These are phyloP conservation scores for Rhizopus arrhizus DNA, from an alignment of 371 early-diverging fungal genomes.

Conservation along the genomic window DNA sequence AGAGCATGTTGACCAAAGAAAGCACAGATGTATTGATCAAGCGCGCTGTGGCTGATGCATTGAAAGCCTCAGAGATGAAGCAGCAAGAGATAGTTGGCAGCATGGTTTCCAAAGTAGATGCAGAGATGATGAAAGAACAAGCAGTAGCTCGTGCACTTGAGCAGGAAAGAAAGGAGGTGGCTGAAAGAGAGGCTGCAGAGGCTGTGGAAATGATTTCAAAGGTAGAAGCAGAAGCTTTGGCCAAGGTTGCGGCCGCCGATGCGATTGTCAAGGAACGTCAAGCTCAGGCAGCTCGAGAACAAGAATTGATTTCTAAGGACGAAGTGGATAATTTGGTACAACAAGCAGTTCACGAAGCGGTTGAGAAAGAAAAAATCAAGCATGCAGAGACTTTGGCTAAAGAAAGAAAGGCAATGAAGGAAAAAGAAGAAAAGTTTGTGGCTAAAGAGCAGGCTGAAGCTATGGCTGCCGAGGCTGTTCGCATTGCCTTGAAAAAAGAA, in stretches of 20 bases:
- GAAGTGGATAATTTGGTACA: slow-evolving; percentile 18
- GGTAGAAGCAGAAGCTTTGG: slow-evolving; percentile 27
- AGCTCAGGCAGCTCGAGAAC: slow-evolving; percentile 29
- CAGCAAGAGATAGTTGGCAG: slow-evolving; percentile 16
- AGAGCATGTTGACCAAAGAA: slow-evolving; percentile 22
- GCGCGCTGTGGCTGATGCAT: slow-evolving; percentile 20
- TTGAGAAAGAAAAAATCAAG: slow-evolving; percentile 22
- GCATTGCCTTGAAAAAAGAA: slow-evolving; percentile 16
- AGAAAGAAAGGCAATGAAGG: slow-evolving; percentile 26
- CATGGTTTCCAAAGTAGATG: slow-evolving; percentile 24
- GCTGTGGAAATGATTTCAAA: slow-evolving; percentile 29
- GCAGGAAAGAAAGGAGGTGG: slow-evolving; percentile 21
- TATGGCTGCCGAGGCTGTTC: slow-evolving; percentile 16
- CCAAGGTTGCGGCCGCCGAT: slow-evolving; percentile 32
- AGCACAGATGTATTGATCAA: slow-evolving; percentile 22
- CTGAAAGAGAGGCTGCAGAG: slow-evolving; percentile 22
- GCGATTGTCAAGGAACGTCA: slow-evolving; percentile 36
- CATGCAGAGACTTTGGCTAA: slow-evolving; percentile 9
- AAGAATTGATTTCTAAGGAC: slow-evolving; percentile 29
- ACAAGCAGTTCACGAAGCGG: slow-evolving; percentile 22
- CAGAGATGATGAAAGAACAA: slow-evolving; percentile 13
- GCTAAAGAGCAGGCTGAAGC: slow-evolving; percentile 22
- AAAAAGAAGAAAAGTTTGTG: slow-evolving; percentile 24
- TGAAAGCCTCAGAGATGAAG: slow-evolving; percentile 14
- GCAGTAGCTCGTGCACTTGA: slow-evolving; percentile 24